phyloP scores from a whole-genome alignment of 768 basidiomycete genomes.

The Tricholomella constricta region DNA sequence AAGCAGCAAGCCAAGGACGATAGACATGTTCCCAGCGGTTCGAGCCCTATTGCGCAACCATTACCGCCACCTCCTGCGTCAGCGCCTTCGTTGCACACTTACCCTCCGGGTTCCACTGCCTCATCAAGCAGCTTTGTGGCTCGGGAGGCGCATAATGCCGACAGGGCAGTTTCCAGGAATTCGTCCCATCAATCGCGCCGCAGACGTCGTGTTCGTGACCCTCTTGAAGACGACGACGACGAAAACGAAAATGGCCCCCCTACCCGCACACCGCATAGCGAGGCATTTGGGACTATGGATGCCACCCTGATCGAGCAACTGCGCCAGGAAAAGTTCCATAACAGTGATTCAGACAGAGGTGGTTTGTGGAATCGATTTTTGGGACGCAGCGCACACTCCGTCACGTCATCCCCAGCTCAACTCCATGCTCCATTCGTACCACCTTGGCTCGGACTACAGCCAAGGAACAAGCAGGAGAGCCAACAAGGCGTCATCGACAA shows the following conservation, averaged over 20 bases:
- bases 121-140: conserved; percentile 5
- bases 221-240: conserved; percentile 35
- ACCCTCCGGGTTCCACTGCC: conserved; percentile 13
- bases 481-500: conserved; percentile 68
- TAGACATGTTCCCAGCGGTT: conserved; percentile 19
- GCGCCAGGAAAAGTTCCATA: conserved; percentile 26
- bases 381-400: conserved; percentile 18
- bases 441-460: conserved; percentile 68
- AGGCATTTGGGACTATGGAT: conserved; percentile 62
- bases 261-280: conserved; percentile 59
- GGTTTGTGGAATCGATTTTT: conserved; percentile 26
- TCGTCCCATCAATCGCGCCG: conserved; percentile 22
- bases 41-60: conserved; percentile 8
- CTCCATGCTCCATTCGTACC: conserved; percentile 37
- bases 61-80: conserved; percentile 22
- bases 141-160: conserved; percentile 3
- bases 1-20: conserved; percentile 25
- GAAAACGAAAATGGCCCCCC: conserved; percentile 35
- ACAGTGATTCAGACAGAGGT: conserved; percentile 24
- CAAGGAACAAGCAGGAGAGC: conserved; percentile 67
- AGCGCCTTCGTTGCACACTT: conserved; percentile 22
- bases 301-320: conserved; percentile 52
- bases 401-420: conserved; percentile 20
- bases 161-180: conserved; percentile 17
- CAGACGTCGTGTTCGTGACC: conserved; percentile 31